These are phyloP conservation scores for Mycena indigotica DNA, from an alignment of 768 basidiomycete species.

Conservation along the genomic window DNA sequence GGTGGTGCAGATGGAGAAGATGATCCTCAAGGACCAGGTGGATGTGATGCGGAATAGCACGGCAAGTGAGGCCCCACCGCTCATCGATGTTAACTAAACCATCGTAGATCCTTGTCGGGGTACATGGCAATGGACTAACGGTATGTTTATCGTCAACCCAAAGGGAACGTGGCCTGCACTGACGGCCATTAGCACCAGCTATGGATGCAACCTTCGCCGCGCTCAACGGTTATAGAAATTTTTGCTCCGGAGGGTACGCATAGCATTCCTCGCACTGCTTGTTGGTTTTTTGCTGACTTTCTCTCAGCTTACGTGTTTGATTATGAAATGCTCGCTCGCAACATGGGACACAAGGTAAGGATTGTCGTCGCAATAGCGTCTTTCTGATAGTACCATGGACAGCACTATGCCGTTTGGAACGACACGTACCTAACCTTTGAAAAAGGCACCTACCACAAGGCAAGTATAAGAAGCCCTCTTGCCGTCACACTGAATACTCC, in stretches of 20 bases:
- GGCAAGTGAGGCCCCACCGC: constrained; percentile 37
- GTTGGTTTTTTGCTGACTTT: background rate
- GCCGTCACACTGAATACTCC: background rate
- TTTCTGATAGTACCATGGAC: constrained; percentile 11
- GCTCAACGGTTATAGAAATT: constrained; percentile 71
- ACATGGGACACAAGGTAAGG: constrained; percentile 43
- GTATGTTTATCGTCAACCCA: constrained; percentile 19
- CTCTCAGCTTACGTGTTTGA: constrained; percentile 34
- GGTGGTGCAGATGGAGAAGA: constrained; percentile 36
- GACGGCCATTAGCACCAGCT: constrained; percentile 48
- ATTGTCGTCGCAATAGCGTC: background rate
- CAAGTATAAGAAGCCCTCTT: constrained; percentile 8
- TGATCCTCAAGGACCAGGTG: constrained; percentile 66
- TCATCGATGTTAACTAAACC: constrained; percentile 6
- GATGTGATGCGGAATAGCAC: constrained; percentile 61
- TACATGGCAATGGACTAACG: constrained; percentile 74
- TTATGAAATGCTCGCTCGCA: constrained; percentile 44
- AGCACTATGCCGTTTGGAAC: constrained; percentile 69
- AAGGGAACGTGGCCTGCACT: background rate
- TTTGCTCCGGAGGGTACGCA: constrained; percentile 57
- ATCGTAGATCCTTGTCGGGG: constrained; percentile 56
- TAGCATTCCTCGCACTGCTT: too few species aligned
- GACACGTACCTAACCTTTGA: constrained; percentile 50
- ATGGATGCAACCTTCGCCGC: constrained; percentile 65
- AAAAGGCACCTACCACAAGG: constrained; percentile 34